Evolutionary conservation across 306 rosid genomes (phyloP).

Genomic region (Glycine soja): DNA sequence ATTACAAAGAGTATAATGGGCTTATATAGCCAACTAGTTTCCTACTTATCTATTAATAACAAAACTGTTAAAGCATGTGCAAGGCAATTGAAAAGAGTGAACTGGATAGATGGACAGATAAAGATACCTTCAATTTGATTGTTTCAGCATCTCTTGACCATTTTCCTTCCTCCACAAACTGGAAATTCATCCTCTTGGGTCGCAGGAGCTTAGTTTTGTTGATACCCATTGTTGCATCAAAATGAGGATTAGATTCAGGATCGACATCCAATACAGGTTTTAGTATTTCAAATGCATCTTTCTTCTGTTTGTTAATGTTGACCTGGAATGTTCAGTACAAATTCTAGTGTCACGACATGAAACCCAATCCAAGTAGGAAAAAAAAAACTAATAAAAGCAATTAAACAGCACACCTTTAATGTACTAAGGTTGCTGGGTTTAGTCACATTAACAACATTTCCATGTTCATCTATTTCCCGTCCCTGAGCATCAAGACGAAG

Average conservation of each 20-base stretch:
- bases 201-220: slow-evolving; percentile 79
- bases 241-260: slow-evolving; percentile 87
- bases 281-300: slow-evolving; percentile 90
- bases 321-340: slow-evolving; percentile 64
- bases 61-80: not conserved
- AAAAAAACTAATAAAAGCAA: not conserved
- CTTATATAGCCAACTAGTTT: too few species aligned
- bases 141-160: slow-evolving; percentile 94
- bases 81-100: not conserved
- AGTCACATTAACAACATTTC: slow-evolving; percentile 77
- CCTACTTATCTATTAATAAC: too few species aligned
- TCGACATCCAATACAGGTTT: slow-evolving; percentile 91
- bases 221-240: slow-evolving; percentile 82
- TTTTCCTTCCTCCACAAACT: slow-evolving; percentile 94
- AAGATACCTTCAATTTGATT: slow-evolving; percentile 78
- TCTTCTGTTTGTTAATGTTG: slow-evolving; percentile 93
- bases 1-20: too few species aligned
- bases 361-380: not conserved
- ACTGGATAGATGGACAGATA: not conserved
- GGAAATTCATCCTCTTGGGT: slow-evolving; percentile 87
- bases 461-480: slow-evolving; percentile 95
- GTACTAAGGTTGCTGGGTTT: slow-evolving; percentile 95
- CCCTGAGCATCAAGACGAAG: slow-evolving; percentile 99
- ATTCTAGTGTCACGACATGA: not conserved
- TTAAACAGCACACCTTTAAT: slow-evolving; percentile 71